These are phyloP conservation scores for Exophiala dermatitidis DNA, from an alignment of 2,329 filamentous ascomycete genomes.

Conservation along the genomic window DNA sequence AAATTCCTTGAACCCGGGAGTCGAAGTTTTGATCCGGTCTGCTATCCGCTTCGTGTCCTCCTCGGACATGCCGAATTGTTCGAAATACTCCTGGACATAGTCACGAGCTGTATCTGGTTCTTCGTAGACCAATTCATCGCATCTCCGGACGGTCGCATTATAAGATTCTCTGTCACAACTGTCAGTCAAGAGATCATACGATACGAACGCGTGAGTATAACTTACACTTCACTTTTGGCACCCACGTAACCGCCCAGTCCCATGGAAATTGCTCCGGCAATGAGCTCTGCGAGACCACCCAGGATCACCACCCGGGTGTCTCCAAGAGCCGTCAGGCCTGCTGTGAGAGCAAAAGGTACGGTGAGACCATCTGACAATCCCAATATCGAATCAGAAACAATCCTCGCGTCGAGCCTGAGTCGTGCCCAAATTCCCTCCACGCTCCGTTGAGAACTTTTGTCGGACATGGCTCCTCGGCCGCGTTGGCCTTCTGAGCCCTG, in stretches of 20 bases:
- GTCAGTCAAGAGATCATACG: conserved; percentile 1
- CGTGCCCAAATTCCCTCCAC: conserved; percentile 10
- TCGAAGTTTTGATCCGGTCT: conserved; percentile 19
- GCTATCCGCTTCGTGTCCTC: conserved; percentile 19
- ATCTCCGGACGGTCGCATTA: conserved; percentile 15
- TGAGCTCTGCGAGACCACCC: conserved; percentile 66
- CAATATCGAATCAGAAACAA: conserved; percentile 55
- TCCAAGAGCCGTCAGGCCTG: conserved; percentile 57
- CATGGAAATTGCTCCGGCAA: conserved; percentile 71
- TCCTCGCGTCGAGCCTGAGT: conserved; percentile 13
- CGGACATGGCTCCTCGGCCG: conserved; percentile 5
- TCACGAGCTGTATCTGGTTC: conserved; percentile 42
- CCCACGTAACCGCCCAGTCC: conserved; percentile 67
- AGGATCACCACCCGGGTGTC: conserved; percentile 61
- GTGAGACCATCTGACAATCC: conserved; percentile 73
- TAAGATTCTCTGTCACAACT: conserved; percentile 17
- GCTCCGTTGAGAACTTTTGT: conserved; percentile 7
- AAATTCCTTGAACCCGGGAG: conserved; percentile 20
- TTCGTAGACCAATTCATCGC: conserved; percentile 34
- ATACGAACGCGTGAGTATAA: neutral
- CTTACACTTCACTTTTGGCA: conserved; percentile 44
- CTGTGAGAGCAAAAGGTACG: conserved; percentile 71
- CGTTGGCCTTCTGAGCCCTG: conserved; percentile 1
- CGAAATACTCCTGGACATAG: conserved; percentile 41
- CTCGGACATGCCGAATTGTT: conserved; percentile 45